A percentile compares a stretch with the other conserved stretches of the same genome.
phyloP scores from a whole-genome alignment of 1,139 yeast species.

The Saccharomyces pastorianus region DNA sequence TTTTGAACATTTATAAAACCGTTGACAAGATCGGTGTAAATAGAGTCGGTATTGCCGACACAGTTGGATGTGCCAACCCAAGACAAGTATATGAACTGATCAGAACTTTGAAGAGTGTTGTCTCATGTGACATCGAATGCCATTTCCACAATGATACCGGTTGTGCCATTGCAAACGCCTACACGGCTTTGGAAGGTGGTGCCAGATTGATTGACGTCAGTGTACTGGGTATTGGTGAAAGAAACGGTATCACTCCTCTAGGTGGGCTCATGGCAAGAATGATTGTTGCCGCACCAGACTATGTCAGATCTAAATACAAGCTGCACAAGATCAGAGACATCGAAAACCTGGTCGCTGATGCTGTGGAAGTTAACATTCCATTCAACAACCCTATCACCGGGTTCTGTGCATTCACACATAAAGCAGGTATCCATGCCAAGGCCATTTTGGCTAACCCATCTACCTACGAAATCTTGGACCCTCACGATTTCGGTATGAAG shows the following conservation, averaged over 20 bases:
- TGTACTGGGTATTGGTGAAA: constrained; percentile 96
- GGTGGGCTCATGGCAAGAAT: constrained; percentile 98
- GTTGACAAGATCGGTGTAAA: constrained; percentile 97
- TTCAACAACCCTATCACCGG: constrained; percentile 98
- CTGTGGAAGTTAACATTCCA: constrained; percentile 94
- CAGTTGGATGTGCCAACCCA: constrained; percentile 98
- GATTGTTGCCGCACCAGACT: constrained; percentile 98
- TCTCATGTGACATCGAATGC: constrained; percentile 94
- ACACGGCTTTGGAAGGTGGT: constrained; percentile 96
- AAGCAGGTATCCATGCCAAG: constrained; percentile 99
- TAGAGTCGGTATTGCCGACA: constrained; percentile 98
- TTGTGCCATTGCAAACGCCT: constrained; percentile 97
- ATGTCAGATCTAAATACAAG: constrained; percentile 90
- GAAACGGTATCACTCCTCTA: constrained; percentile 96
- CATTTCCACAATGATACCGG: constrained; percentile 99
- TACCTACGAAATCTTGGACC: constrained; percentile 91
- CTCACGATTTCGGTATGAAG: constrained; percentile 89
- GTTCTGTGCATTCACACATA: constrained; percentile 98
- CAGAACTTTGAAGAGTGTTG: constrained; percentile 86
- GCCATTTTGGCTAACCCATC: constrained; percentile 98
- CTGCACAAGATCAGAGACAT: constrained; percentile 91
- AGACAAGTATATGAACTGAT: constrained; percentile 97
- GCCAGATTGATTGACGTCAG: constrained; percentile 92
- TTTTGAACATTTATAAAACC: constrained; percentile 89
- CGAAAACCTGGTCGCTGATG: constrained; percentile 93